Evolutionary conservation across 1,139 yeast species (phyloP).

Genomic region (Yamadazyma diospyri): DNA sequence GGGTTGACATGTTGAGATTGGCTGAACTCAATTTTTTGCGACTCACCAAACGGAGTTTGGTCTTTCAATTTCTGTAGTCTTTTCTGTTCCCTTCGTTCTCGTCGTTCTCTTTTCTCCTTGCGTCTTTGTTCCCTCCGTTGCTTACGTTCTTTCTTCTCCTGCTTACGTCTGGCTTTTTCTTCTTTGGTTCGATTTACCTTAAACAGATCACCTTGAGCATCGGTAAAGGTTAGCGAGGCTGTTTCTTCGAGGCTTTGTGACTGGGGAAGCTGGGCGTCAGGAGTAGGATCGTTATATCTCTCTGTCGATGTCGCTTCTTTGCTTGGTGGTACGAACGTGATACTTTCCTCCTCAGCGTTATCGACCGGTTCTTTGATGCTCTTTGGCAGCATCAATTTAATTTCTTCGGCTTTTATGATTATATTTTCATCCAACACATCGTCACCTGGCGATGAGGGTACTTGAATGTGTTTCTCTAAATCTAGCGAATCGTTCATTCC

Average conservation of each 20-base stretch:
- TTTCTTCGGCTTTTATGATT: too few relatives aligned
- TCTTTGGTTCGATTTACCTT: not conserved
- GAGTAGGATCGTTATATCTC: too few relatives aligned
- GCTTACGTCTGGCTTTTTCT: not conserved
- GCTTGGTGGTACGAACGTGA: too few relatives aligned
- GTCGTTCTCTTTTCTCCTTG: slow-evolving; percentile 1
- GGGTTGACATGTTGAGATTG: slow-evolving; percentile 1
- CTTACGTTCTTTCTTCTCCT: slow-evolving; percentile 2
- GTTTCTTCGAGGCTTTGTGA: too few relatives aligned
- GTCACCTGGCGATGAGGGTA: slow-evolving; percentile 1
- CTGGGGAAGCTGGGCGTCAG: too few relatives aligned
- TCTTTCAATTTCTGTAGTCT: slow-evolving; percentile 2
- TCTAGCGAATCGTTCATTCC: slow-evolving; percentile 1
- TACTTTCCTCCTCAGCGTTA: too few relatives aligned
- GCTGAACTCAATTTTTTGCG: slow-evolving; percentile 3
- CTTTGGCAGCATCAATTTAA: too few relatives aligned
- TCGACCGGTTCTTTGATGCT: too few relatives aligned
- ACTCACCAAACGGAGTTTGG: slow-evolving; percentile 1
- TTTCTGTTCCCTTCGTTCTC: slow-evolving; percentile 1
- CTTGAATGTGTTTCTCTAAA: not conserved
- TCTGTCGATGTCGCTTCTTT: too few relatives aligned
- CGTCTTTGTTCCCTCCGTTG: not conserved
- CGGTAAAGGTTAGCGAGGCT: too few relatives aligned
- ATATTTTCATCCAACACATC: not conserved
- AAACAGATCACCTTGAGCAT: too few relatives aligned